Base-by-base conservation (phyloP, 1,284 basidiomycete species). In the Ustilago esculenta region DNA sequence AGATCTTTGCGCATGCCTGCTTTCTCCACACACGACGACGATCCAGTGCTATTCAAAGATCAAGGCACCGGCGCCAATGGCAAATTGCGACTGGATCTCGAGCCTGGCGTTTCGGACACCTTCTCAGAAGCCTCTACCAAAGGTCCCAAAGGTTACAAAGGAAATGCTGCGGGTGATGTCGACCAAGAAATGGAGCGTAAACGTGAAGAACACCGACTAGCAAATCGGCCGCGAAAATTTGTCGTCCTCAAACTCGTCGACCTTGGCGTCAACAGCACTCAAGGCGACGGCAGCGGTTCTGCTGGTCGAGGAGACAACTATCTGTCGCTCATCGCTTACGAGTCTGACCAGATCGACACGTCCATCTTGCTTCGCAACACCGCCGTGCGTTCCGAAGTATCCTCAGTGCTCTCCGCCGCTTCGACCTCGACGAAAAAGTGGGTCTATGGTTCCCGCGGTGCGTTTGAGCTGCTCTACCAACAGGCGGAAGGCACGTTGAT, bases 401-500 rank as follows among this genome's bases (percentile, higher is more conserved):
- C 63, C n/a, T 39, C 20, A 2, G 11, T 45, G 14, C 47, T 71
- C 6, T 18, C 51, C 4, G 33, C 50, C 8, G 12, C 52, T 4
- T 56, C 63, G 0, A 49, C 60, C n/a, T 55, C 64, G 33, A 66
- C 64, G 30, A 90, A 88, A 73, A 72, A 89, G 0, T 95, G 92
- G 80, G 87, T 86, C 60, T 94, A 94, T 1, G 94, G 95, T 1
- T 94, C 92, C 66, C 87, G 88, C 2, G 94, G 95, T 6, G 94
- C 94, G 0, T 98, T 92, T 78, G 95, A 98, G 81, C 85, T 84
- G 66, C 87, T 92, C 83, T 89, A 90, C 55, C 92, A 91, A 79
- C 84, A 95, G 61, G 88, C 87, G 43, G 90, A 93, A 65, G 95
- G 95, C 1, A 90, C 92, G 41, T 91, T 98, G 3, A 85, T 98